A percentile compares a stretch with the other conserved stretches of the same genome.
These are phyloP conservation scores for Phytophthora pisi DNA, from an alignment of 352 stramenopile species.

Conservation along the genomic window DNA sequence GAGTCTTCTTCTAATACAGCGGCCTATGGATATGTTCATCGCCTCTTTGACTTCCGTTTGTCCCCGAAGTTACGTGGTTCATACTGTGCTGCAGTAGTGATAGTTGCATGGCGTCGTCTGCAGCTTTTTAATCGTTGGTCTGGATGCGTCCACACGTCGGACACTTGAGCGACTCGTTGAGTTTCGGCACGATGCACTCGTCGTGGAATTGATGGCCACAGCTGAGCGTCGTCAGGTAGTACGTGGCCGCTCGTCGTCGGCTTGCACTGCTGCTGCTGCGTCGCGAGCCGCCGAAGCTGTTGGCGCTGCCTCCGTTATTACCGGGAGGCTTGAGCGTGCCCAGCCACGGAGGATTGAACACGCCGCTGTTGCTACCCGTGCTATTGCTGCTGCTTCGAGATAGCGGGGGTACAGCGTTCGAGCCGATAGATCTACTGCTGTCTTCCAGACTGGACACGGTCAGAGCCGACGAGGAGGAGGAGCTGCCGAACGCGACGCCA, in stretches of 20 bases:
- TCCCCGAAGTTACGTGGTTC: slow-evolving; percentile 20
- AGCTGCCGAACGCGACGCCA: slow-evolving; percentile 49
- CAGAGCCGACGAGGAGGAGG: slow-evolving; percentile 17
- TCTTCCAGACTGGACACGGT: slow-evolving; percentile 32
- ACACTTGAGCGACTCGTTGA: slow-evolving; percentile 75
- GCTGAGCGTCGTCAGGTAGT: slow-evolving; percentile 75
- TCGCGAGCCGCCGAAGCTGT: slow-evolving; percentile 15
- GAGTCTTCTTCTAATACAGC: slow-evolving; percentile 33
- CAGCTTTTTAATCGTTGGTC: slow-evolving; percentile 27
- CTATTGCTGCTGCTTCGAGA: slow-evolving; percentile 21
- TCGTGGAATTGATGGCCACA: slow-evolving; percentile 86
- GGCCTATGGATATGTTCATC: slow-evolving; percentile 30
- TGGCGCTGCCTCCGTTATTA: slow-evolving; percentile 10
- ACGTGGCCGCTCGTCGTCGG: slow-evolving; percentile 36
- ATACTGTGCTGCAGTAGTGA: slow-evolving; percentile 27
- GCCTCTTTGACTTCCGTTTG: slow-evolving; percentile 12
- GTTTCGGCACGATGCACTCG: slow-evolving; percentile 80
- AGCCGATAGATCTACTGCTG: slow-evolving; percentile 16
- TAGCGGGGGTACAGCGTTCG: neutral
- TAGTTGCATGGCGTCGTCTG: neutral
- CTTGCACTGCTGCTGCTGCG: slow-evolving; percentile 24
- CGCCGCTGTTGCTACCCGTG: slow-evolving; percentile 16
- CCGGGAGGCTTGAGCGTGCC: slow-evolving; percentile 14
- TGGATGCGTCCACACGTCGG: slow-evolving; percentile 59
- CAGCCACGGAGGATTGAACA: slow-evolving; percentile 28